Percentiles rank a stretch among this genome's conserved stretches.
Conservation (phyloP, 768 basidiomycete species). For the Piloderma croceum region DNA sequence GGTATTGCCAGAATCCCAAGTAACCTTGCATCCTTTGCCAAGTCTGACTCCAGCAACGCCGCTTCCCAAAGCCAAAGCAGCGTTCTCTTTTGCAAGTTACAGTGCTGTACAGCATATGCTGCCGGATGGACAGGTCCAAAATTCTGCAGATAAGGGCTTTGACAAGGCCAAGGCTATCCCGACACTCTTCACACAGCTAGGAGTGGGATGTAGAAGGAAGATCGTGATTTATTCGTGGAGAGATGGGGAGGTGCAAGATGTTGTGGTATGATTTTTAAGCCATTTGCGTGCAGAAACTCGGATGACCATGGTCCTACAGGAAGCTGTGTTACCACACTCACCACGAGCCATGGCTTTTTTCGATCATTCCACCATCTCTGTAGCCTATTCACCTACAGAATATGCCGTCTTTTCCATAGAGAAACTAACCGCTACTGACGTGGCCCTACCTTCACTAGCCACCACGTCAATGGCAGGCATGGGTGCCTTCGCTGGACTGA, state of each 20-base stretch:
- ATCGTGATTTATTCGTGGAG: constrained; percentile 83
- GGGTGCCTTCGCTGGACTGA: constrained; percentile 73
- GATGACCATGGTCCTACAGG: constrained; percentile 42
- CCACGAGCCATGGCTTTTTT: constrained; percentile 81
- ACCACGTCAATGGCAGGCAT: constrained; percentile 45
- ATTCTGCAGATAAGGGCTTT: constrained; percentile 12
- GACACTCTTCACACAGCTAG: constrained; percentile 64
- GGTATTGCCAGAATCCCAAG: constrained; percentile 53
- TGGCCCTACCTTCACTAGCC: constrained; percentile 44
- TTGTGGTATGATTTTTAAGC: constrained; percentile 44
- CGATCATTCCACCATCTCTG: constrained; percentile 51
- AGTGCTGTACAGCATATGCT: constrained; percentile 48
- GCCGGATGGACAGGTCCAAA: constrained; percentile 17
- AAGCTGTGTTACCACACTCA: constrained; percentile 80
- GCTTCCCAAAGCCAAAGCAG: constrained; percentile 71
- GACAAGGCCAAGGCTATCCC: constrained; percentile 44
- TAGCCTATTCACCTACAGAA: constrained; percentile 78
- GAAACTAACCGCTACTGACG: constrained; percentile 50
- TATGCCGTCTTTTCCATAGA: constrained; percentile 68
- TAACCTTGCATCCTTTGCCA: constrained; percentile 74
- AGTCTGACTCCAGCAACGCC: constrained; percentile 64
- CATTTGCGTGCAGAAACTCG: constrained; percentile 1
- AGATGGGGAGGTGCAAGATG: constrained; percentile 73
- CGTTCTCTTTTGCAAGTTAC: constrained; percentile 76
- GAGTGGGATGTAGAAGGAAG: constrained; percentile 82